Evolutionary conservation across 2,329 filamentous ascomycete species (phyloP), one percentile per base, ranked within the genome.

Genomic region (Colletotrichum sp.): DNA sequence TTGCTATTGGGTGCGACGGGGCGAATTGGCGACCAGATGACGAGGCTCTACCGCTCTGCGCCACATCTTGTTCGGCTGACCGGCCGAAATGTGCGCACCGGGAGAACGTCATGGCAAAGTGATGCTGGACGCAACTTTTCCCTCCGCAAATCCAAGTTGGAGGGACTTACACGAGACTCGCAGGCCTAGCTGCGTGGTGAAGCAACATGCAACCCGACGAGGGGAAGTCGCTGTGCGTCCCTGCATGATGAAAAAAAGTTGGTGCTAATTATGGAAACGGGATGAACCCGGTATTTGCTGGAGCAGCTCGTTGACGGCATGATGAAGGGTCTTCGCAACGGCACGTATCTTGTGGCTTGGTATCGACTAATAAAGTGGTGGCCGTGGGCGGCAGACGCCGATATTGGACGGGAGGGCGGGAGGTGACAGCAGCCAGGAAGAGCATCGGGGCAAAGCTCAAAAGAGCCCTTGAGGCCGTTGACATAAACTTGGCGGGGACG

Each of bases 241-340:
- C 70, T 75, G 73, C 73, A 75, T 75, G 58, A 73, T 32, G 64
- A 28, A 73, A 58, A 58, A 48, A 52, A 32, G 64, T 36, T 71
- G 70, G 70, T 75, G 73, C 73, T 75, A 75, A 75, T 75, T 75
- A 68, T 75, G 73, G 73, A 75, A 73, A 75, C 58, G 64, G 73
- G 73, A 75, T 69, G 65, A 75, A 75, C 70, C 70, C 65, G 48
- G 70, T 30, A 68, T 75, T 68, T 70, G 73, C 30, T 68, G 64
- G 62, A 73, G 56, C 34, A 68, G 62, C 18, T 68, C 26, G 28
- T 68, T 75, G 69, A 68, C 64, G 48, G 70, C 64, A 73, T 68
- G 56, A 15, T 38, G 65, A 75, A 75, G 70, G 64, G 73, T 58
- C 64, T 34, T 75, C 62, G 26, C 34, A 34, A 73, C 28, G 56